Base-by-base conservation (phyloP, 1,284 basidiomycete species). In the Lignosus rhinocerotis region DNA sequence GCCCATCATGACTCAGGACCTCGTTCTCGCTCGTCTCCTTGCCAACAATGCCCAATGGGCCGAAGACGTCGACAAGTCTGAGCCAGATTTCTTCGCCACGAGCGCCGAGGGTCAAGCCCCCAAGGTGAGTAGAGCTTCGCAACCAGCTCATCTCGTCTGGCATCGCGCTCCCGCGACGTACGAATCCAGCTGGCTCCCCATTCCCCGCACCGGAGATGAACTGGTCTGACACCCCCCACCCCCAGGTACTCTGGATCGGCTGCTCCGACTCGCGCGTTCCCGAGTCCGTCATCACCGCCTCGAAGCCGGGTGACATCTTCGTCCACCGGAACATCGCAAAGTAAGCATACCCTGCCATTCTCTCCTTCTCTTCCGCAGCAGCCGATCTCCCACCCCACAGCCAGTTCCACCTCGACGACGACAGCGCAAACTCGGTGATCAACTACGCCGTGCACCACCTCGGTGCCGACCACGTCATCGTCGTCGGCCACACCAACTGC, bases 401-500 rank as follows among this genome's bases (percentile, higher is more conserved):
- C 75, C 89, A 95, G 79, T 87, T 95, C 76, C 88, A 88, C 64
- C 76, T 80, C 1, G 76, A 88, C 60, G 96, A 98, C 73, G 84
- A 87, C 67, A 94, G 85, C 64, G 87, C 87, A 1, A 78, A 86
- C 50, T 84, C 93, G 1, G 91, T 94, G 1, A 81, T 98, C 60
- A 80, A 86, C 8, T 98, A 91, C 73, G 95, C 92, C 8, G 80
- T 98, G 41, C 81, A 84, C 63, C 78, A 83, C 65, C 79, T 97
- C 58, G 88, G 90, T 56, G 89, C 96, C 43, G 81, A 92, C 73
- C 91, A 98, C 76, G 84, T 95, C 62, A 79, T 93, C 58, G 77
- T 95, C 61, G 90, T 88, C 21, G 93, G 93, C 41, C 93, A 94
- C 73, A 88, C 87, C 7, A 77, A 84, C 62, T 95, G 93, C 69